Base-by-base conservation (phyloP, 345 rosid species). In the Salix viminalis region DNA sequence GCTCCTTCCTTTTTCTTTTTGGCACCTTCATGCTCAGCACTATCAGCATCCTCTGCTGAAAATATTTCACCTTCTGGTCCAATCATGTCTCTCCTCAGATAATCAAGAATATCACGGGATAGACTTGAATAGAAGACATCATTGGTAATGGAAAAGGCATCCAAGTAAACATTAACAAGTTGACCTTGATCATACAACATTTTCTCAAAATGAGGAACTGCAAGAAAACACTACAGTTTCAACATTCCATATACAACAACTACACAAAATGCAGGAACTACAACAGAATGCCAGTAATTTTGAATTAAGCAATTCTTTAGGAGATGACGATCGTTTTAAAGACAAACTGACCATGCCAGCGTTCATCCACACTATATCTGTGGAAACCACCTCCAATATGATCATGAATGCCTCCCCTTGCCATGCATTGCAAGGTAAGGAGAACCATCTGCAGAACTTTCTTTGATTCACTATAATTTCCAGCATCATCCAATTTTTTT, bases 201-300 rank as follows among this genome's bases (percentile, higher is more conserved):
- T 79, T 95, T 95, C 89, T 95, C 99, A 80, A 95, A 95, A 87
- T 95, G 99, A 21, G 99, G 99, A 85, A 95, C 99, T 95, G 90
- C 92, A 77, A 81, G 78, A 62, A 77, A 74, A 70, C 37, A 36
- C 44, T 14, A 76, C 50, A 69, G 62, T 77, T 69, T 64, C 54
- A 48, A 65, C 15, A 24, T 11, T 4, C 41, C 7, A 10, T 14
- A 0, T 1, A 13, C 41, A 30, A 21, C 65, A 23, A 24, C 66
- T 26, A 44, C 50, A 12, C 4, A 46, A 46, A 46, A 46, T 46
- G 50, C 50, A 46, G 50, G 14, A 46, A 14, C 16, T 11, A 46
- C 50, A 46, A 46, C 50, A 46, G 50, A 14, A 46, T 14, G 50
- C 50, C 15, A 46, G 50, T 46, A 46, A 46, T 41, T 41, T 41